Base-by-base conservation (phyloP, 2,329 filamentous ascomycete species). In the Sordariomycetes sp. region DNA sequence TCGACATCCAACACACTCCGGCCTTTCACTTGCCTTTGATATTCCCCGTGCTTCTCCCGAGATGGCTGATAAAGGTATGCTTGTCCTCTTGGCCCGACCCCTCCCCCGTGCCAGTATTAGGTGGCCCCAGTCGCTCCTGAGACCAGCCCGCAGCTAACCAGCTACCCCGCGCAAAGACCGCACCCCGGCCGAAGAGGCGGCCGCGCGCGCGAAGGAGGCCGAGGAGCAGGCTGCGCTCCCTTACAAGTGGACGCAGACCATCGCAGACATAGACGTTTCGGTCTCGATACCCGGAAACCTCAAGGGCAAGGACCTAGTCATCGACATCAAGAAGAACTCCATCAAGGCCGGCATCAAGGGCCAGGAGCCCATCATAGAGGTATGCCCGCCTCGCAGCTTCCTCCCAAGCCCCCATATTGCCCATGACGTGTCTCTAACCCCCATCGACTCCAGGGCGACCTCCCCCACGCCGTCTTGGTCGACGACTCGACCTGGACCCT, bases 401-500 rank as follows among this genome's bases (percentile, higher is more conserved):
- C 18, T 37, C 60, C 14, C 28, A 53, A 34, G 35, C 35, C n/a
- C 28, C 11, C 28, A 12, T 51, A 24, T 32, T 43, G 2, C 53
- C 28, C 52, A n/a, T 35, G 12, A 48, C 4, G 22, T 20, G 16
- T 14, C 22, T 22, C 20, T 59, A 40, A 46, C 40, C 48, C 51
- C 55, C 12, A 37, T 43, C 32, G 40, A 22, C 14, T 4, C 25
- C 25, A 97, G 91, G 94, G 93, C 73, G 82, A 89, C 59, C 83
- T 97, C 62, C 88, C 92, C 16, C 86, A 95, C 72, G 70, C 87
- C 16, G 85, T 99, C 69, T 78, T 78, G 67, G 79, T 87, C 63
- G 92, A 96, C 71, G 94, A 99, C 66, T 93, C 87, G 58, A 96
- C 93, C 60, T 99, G 94, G 94, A 97, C 93, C 2, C 83, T 99